These are phyloP conservation scores for Biscogniauxia mediterranea DNA, from an alignment of 2,329 filamentous ascomycete species.

Conservation along the genomic window DNA sequence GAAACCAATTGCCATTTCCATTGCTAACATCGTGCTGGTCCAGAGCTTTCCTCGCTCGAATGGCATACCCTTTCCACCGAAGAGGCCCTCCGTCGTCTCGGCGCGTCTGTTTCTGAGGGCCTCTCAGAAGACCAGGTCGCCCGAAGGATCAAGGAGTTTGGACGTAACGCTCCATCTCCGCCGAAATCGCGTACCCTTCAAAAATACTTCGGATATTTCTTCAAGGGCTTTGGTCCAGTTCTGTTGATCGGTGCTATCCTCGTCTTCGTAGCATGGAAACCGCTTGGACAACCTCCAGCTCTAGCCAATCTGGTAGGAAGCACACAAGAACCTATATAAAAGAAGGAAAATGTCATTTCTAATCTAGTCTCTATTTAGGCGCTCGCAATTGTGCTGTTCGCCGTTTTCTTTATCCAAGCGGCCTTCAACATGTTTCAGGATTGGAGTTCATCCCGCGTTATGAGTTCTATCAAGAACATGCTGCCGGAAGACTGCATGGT, in stretches of 20 bases:
- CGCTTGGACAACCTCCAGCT: slow-evolving; percentile 68
- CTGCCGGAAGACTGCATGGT: slow-evolving; percentile 70
- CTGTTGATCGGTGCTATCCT: slow-evolving; percentile 67
- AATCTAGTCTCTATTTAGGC: slow-evolving; percentile 37
- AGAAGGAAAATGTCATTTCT: too few species aligned
- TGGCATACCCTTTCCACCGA: slow-evolving; percentile 63
- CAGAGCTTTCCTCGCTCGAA: slow-evolving; percentile 62
- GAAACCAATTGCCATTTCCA: not conserved
- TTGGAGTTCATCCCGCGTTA: slow-evolving; percentile 73
- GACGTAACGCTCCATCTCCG: slow-evolving; percentile 64
- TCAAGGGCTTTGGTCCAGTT: slow-evolving; percentile 73
- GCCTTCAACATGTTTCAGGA: slow-evolving; percentile 71
- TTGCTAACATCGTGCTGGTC: slow-evolving; percentile 14
- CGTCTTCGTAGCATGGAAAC: slow-evolving; percentile 76
- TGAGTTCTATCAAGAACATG: slow-evolving; percentile 79
- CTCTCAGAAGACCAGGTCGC: slow-evolving; percentile 58
- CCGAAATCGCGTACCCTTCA: slow-evolving; percentile 59
- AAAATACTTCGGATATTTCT: slow-evolving; percentile 67
- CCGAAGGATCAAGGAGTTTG: slow-evolving; percentile 57
- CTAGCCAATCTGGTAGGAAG: slow-evolving; percentile 56
- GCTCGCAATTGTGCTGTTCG: slow-evolving; percentile 68
- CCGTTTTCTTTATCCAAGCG: slow-evolving; percentile 68
- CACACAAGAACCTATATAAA: not conserved
- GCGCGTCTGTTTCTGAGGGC: slow-evolving; percentile 54
- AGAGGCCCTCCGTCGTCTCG: slow-evolving; percentile 59